A percentile compares a stretch with the other conserved stretches of the same genome.
Evolutionary conservation across 441 rosid species (phyloP).

Genomic region (Euphorbia corollata): DNA sequence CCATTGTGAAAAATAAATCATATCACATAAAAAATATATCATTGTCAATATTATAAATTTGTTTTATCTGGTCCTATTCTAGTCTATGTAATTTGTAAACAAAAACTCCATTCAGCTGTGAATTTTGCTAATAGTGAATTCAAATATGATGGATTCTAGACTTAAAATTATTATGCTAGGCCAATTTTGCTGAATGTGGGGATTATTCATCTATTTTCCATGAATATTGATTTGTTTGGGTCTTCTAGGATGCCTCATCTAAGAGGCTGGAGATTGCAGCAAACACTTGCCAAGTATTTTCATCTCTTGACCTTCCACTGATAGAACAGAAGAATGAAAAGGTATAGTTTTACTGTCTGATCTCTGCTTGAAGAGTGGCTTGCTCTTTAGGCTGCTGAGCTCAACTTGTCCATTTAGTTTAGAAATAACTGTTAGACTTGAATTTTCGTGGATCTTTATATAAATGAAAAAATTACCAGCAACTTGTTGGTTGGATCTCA

Average conservation of each 20-base stretch:
- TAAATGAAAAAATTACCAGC: too few relatives aligned
- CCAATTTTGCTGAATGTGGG: conserved; percentile 4
- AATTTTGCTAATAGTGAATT: neutral
- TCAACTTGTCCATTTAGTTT: neutral
- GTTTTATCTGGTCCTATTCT: conserved; percentile 2
- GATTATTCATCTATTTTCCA: conserved; percentile 6
- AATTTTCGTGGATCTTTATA: neutral
- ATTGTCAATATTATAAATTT: neutral
- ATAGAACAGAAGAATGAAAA: conserved; percentile 35
- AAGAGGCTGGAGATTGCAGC: conserved; percentile 38
- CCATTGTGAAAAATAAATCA: neutral
- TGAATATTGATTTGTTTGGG: conserved; percentile 27
- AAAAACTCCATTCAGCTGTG: neutral
- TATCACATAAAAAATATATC: neutral
- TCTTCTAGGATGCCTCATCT: conserved; percentile 37
- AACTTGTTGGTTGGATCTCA: neutral
- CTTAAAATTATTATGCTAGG: neutral
- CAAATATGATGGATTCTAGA: neutral
- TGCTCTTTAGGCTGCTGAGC: neutral
- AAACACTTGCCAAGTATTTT: conserved; percentile 34
- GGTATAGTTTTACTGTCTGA: conserved; percentile 28
- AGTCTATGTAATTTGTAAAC: neutral
- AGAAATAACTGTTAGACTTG: neutral
- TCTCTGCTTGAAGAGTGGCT: neutral
- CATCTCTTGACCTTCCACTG: conserved; percentile 40